Base-by-base conservation (phyloP, 257 asterid genomes). In the Thymus mandschuricus region DNA sequence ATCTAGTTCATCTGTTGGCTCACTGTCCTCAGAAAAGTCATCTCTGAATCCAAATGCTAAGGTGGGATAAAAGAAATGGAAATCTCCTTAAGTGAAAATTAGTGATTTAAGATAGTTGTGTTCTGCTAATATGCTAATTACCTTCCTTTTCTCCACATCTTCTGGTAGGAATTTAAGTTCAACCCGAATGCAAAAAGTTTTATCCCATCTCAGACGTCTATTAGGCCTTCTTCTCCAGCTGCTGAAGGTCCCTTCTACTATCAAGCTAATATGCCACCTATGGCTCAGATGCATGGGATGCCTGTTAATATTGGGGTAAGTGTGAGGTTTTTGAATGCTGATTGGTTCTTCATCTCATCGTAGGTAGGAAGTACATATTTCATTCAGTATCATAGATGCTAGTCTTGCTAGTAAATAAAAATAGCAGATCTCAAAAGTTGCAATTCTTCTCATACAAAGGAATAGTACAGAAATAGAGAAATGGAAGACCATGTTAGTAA, bases 131-230 rank as follows among this genome's bases (percentile, higher is more conserved):
- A 54, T 58, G 12, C 81, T 80, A 33, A 68, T 70, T 61, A 52
- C 52, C 27, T 54, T 73, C 21, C 21, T 21, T 72, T 57, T 63
- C 35, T 61, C 73, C 35, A 60, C 49, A 49, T 69, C 76, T 35
- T 50, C 12, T 75, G 67, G 34, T 85, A 95, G 98, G 99, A 95
- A 82, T 92, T 95, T 78, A 95, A 81, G 79, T 85, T 90, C 33
- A 95, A 95, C 74, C 96, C 98, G 2, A 87, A 88, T 64, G 99
- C 96, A 1, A 87, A 87, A 87, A 92, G 96, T 78, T 95, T 88
- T 58, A 13, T 84, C 34, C 97, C 99, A 69, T 79, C 91, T 71
- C 94, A 81, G 81, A 10, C 92, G 40, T 82, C 96, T 52, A 41
- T 86, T 66, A 86, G 97, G 73, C 86, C 96, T 69, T 81, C 96